phyloP scores from a whole-genome alignment of 768 basidiomycete genomes.

The Lactifluus subvellereus region DNA sequence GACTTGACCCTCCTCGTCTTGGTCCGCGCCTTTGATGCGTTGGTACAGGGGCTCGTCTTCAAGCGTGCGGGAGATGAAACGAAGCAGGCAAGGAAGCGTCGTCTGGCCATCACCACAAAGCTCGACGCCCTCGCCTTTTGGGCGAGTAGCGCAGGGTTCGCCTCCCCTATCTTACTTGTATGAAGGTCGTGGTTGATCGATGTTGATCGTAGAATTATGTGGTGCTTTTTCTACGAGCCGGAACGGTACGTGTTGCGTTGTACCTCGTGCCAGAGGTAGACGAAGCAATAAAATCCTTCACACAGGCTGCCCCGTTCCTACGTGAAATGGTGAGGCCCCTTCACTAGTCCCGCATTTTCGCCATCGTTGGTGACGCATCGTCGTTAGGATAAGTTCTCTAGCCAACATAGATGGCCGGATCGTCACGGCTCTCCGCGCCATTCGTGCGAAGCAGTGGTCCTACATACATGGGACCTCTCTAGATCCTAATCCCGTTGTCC shows the following conservation, averaged over 20 bases:
- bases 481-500: constrained; percentile 38
- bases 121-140: constrained; percentile 72
- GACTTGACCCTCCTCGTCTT: constrained; percentile 63
- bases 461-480: constrained; percentile 43
- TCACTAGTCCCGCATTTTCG: neutral
- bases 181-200: neutral
- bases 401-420: constrained; percentile 63
- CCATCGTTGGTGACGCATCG: neutral
- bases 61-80: constrained; percentile 24
- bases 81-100: constrained; percentile 31
- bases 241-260: constrained; percentile 42
- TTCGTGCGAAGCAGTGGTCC: constrained; percentile 54
- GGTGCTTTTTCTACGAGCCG: constrained; percentile 82
- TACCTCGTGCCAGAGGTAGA: neutral
- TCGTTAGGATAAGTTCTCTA: constrained; percentile 54
- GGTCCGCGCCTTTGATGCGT: constrained; percentile 63
- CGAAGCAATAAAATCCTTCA: constrained; percentile 2
- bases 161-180: neutral
- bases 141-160: constrained; percentile 70
- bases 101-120: constrained; percentile 37
- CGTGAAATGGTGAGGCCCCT: constrained; percentile 49
- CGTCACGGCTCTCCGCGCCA: constrained; percentile 44
- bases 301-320: constrained; percentile 56
- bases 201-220: constrained; percentile 62
- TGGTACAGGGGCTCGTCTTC: constrained; percentile 48